Conservation (phyloP, 495 filamentous ascomycete genomes). For the Massariosphaeria phaeospora region DNA sequence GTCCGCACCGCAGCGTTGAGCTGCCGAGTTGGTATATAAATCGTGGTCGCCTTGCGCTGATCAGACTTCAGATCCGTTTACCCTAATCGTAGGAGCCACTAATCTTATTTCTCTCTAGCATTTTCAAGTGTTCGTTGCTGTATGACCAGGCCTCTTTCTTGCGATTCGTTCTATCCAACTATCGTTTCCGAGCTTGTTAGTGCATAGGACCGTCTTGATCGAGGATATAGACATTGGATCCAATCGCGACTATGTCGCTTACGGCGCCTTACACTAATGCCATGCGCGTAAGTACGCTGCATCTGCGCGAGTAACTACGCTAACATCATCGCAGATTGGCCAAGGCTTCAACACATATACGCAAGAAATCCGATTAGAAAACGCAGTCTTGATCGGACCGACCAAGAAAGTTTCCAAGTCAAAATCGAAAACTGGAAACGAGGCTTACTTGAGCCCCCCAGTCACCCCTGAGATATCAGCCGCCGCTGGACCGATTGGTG, state of each 20-base stretch:
- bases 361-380: conserved; percentile 32
- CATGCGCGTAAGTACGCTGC: conserved; percentile 25
- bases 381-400: conserved; percentile 19
- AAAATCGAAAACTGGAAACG: neutral
- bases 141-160: neutral
- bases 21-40: neutral
- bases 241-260: conserved; percentile 18
- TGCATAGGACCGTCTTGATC: neutral
- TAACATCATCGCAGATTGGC: conserved; percentile 15
- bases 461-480: conserved; percentile 12
- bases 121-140: neutral
- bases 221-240: neutral
- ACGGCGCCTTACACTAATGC: conserved; percentile 33
- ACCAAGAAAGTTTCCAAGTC: neutral
- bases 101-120: neutral
- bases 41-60: no score
- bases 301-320: neutral
- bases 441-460: conserved; percentile 4
- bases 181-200: neutral
- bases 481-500: neutral
- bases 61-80: neutral
- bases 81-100: neutral
- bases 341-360: conserved; percentile 34
- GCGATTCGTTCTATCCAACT: neutral
- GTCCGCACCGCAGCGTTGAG: neutral